Percentiles rank a stretch among this genome's conserved stretches.
Conservation (phyloP, 139 green algal genomes). For the Zygnema circumcarinatum region DNA sequence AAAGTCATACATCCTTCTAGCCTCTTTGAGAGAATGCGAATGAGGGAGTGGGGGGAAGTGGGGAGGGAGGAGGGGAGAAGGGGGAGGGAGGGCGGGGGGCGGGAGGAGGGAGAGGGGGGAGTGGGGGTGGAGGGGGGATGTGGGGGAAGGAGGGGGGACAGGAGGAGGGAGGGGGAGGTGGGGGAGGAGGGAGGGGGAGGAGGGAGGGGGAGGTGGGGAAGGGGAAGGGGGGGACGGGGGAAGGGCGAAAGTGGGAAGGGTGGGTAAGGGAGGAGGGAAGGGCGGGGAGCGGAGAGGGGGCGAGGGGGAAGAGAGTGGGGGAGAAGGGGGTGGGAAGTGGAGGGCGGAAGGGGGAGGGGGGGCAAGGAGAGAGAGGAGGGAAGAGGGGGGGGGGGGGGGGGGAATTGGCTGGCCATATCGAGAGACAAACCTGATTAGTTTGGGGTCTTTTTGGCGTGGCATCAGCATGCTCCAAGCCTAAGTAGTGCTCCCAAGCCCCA, state of each 20-base stretch:
- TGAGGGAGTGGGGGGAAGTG: too few species aligned
- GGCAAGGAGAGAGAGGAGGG: background rate
- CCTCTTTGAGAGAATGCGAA: too few species aligned
- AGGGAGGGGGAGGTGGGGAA: background rate
- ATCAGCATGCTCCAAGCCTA: conserved; percentile 82
- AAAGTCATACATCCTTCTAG: too few species aligned
- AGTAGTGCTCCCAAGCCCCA: conserved; percentile 65
- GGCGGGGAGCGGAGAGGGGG: background rate
- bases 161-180: background rate
- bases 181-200: background rate
- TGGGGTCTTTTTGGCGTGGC: conserved; percentile 63
- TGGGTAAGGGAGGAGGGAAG: background rate
- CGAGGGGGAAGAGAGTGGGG: background rate
- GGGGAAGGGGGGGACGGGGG: background rate
- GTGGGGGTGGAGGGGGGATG: too few species aligned
- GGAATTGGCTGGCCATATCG: background rate
- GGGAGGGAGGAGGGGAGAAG: too few species aligned
- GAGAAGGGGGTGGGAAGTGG: background rate
- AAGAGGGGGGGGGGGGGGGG: background rate
- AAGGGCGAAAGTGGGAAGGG: background rate
- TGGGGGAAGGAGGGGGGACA: too few species aligned
- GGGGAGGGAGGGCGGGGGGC: too few species aligned
- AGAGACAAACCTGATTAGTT: conserved; percentile 62
- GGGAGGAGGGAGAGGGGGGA: too few species aligned
- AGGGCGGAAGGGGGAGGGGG: background rate